Evolutionary conservation across 2,329 filamentous ascomycete species (phyloP), one percentile per base, ranked within the genome.

Genomic region (Cucurbitaria berberidis): DNA sequence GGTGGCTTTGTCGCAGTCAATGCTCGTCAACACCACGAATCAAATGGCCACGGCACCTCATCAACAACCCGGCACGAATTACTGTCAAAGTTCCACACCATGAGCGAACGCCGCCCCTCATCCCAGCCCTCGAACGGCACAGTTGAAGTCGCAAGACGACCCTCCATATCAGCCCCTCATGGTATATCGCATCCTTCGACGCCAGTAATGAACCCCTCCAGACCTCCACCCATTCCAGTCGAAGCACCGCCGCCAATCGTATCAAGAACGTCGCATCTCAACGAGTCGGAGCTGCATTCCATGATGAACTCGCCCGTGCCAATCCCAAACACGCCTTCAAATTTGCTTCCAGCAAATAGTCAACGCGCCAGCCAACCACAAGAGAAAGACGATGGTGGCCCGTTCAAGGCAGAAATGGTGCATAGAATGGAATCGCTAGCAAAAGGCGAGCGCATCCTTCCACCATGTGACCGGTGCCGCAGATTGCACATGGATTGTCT

Each of bases 391-490:
- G 83, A 85, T 51, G 82, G 81, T 6, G 83, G 83, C 0, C 83
- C 82, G 0, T 86, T 80, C 74, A 85, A 85, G 57, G 73, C 83
- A 6, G 80, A 90, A 51, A 90, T 93, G 77, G 85, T 89, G 9
- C 80, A 88, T 34, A 85, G 87, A 53, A 90, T 93, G 76, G 91
- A 96, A 64, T 86, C 86, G 45, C 76, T 96, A 3, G 80, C 83
- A 42, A 87, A 89, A 42, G 90, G 90, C 3, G 89, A 91, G 48
- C 80, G 84, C 5, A 89, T 96, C 43, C 76, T 85, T n/a, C 92
- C 91, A 9, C 90, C 91, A 0, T 96, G 91, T 69, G 92, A 96
- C 70, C 82, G 91, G 32, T 96, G 91, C 70, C 83, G 91, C 39
- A 83, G 91, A 26, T 79, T 96, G 15, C 87, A 89, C 60, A 90